Conservation (phyloP, 2,329 filamentous ascomycete genomes). For the Zasmidium cellare region DNA sequence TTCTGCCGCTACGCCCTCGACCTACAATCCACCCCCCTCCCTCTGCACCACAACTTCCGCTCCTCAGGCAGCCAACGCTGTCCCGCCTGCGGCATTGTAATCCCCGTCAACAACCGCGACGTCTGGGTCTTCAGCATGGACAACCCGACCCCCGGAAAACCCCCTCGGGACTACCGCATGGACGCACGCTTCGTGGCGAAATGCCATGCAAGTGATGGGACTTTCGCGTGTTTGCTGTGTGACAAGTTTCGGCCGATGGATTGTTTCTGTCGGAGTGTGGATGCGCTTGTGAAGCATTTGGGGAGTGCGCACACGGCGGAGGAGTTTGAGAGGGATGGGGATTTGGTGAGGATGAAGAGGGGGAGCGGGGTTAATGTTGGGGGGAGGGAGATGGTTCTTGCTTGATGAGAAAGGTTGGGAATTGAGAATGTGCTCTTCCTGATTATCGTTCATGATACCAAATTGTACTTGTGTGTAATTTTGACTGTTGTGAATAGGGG, state of each 20-base stretch:
- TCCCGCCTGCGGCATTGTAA: conserved; percentile 21
- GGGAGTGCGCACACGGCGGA: conserved; percentile 23
- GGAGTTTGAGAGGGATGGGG: conserved; percentile 26
- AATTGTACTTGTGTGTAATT: not conserved
- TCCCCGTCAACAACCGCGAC: conserved; percentile 25
- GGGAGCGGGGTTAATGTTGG: conserved; percentile 11
- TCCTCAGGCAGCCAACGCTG: conserved; percentile 19
- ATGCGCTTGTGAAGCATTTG: conserved; percentile 26
- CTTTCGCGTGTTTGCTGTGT: conserved; percentile 27
- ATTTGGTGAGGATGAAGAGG: conserved; percentile 24
- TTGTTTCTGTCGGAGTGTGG: conserved; percentile 24
- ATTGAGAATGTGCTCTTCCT: not conserved
- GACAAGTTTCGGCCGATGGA: conserved; percentile 19
- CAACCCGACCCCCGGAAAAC: conserved; percentile 5
- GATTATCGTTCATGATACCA: not conserved
- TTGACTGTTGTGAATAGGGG: no score
- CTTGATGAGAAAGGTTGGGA: conserved; percentile 6
- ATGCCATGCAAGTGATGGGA: conserved; percentile 21
- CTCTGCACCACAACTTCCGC: conserved; percentile 18
- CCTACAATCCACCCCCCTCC: conserved; percentile 14
- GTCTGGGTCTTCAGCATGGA: conserved; percentile 23
- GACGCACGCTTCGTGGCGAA: conserved; percentile 25
- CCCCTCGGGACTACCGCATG: conserved; percentile 21
- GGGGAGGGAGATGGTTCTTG: conserved; percentile 20
- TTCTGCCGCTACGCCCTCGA: conserved; percentile 22